Percentiles rank a stretch among this genome's conserved stretches.
Evolutionary conservation across 2,329 filamentous ascomycete species (phyloP).

Genomic region (Nemania sp.): DNA sequence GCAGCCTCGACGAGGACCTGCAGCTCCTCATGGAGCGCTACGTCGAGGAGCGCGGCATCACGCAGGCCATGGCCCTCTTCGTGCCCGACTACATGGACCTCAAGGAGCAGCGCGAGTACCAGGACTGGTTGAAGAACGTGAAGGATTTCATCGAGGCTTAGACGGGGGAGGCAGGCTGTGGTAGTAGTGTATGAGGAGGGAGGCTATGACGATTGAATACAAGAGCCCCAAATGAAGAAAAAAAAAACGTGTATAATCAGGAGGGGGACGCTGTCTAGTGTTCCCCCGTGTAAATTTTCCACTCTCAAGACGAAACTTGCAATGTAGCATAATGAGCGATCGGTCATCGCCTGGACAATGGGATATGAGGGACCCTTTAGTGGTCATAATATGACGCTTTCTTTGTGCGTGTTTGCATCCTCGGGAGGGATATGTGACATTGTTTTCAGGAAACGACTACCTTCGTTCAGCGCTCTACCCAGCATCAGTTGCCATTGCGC

Average conservation of each 20-base stretch:
- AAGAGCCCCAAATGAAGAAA: constrained; percentile 1
- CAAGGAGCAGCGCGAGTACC: constrained; percentile 99
- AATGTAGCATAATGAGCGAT: constrained; percentile 32
- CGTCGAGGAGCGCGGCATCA: constrained; percentile 93
- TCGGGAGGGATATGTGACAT: background rate
- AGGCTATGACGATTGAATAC: background rate
- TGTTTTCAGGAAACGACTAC: background rate
- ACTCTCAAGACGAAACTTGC: constrained; percentile 24
- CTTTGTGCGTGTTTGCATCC: background rate
- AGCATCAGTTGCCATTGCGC: too few species aligned
- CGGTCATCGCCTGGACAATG: constrained; percentile 21
- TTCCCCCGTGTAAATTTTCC: constrained; percentile 33
- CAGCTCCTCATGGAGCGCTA: constrained; percentile 93
- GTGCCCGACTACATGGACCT: constrained; percentile 96
- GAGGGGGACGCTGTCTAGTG: constrained; percentile 17
- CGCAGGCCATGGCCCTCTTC: constrained; percentile 86
- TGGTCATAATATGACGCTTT: constrained; percentile 22
- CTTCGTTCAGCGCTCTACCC: background rate
- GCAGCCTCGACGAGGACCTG: constrained; percentile 94
- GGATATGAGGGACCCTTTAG: constrained; percentile 20
- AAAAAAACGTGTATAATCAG: constrained; percentile 16
- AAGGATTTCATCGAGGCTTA: constrained; percentile 86
- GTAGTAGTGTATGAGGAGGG: constrained; percentile 8
- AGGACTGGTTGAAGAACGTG: constrained; percentile 87
- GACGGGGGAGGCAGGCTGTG: constrained; percentile 34